Evolutionary conservation across 2,329 filamentous ascomycete species (phyloP), one percentile per base, ranked within the genome.

Genomic region (Aspergillus udagawae): DNA sequence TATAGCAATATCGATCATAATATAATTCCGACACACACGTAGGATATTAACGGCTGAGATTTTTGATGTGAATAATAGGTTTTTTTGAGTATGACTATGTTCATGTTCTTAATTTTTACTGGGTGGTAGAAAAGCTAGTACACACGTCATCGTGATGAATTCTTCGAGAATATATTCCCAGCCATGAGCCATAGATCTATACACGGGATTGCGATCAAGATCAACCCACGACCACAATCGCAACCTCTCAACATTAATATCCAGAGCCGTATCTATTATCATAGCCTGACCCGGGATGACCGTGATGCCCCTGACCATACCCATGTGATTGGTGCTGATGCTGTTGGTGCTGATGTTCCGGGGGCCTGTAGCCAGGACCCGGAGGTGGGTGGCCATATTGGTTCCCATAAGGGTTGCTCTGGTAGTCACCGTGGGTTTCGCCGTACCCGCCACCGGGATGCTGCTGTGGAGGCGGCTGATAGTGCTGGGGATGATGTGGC

Each of bases 361-460:
- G 38, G 51, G n/a, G 17, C 6, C 27, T 12, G 28, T 51, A 38
- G 10, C 38, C 49, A 32, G 52, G 50, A 5, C 56, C 51, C 3
- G 49, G 32, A 4, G 44, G n/a, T 28, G 49, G 25, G 23, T 59
- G 51, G 17, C 45, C 23, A 32, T 59, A 57, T 41, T 59, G 53
- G 32, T 45, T 51, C 2, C 49, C 54, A 3, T 56, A 44, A 7
- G 49, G 10, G 9, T 29, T 20, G 14, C 29, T n/a, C 20, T 54
- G 35, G 14, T 49, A 38, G n/a, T 38, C 38, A n/a, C 50, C 29
- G 25, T 50, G n/a, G 9, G 49, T 28, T n/a, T 49, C 38, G 29
- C 54, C 27, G 29, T 52, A 32, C 5, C 44, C 49, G n/a, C 25
- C 49, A 12, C 49, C 47, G 44, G 48, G 48, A 29, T 49, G 27